Evolutionary conservation across 2,329 filamentous ascomycete species (phyloP).

Genomic region (Alternaria incomplexa): DNA sequence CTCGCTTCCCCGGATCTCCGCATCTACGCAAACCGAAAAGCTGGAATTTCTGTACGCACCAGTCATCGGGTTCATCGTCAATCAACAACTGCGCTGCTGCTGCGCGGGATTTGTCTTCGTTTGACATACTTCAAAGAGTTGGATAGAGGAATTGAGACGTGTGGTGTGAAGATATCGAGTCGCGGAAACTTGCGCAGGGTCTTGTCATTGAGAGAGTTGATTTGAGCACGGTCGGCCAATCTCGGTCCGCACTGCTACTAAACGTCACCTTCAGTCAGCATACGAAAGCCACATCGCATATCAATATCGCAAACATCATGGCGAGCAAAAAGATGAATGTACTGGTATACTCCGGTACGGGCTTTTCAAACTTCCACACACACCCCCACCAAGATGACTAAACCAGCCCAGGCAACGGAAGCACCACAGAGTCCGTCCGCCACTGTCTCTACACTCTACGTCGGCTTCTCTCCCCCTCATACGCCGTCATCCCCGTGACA

Average conservation of each 20-base stretch:
- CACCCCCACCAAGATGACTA: neutral
- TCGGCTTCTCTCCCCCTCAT: conserved; percentile 83
- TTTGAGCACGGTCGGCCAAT: conserved; percentile 37
- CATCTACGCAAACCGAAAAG: neutral
- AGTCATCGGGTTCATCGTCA: conserved; percentile 93
- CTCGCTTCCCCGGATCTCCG: neutral
- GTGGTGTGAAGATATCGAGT: conserved; percentile 5
- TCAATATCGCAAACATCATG: conserved; percentile 54
- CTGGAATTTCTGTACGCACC: conserved; percentile 62
- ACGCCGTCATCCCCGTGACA: conserved; percentile 87
- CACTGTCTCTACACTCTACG: conserved; percentile 89
- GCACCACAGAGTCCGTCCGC: conserved; percentile 84
- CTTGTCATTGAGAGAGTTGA: neutral
- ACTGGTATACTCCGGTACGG: conserved; percentile 90
- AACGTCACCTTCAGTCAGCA: conserved; percentile 22
- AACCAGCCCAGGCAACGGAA: conserved; percentile 71
- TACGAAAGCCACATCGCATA: neutral
- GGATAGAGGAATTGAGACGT: neutral
- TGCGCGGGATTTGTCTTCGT: conserved; percentile 56
- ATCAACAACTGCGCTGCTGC: conserved; percentile 55
- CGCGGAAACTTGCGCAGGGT: neutral
- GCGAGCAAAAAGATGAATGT: conserved; percentile 80
- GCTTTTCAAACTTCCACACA: neutral
- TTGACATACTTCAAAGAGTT: conserved; percentile 58
- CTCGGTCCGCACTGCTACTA: conserved; percentile 26